Base-by-base conservation (phyloP, 1,139 yeast genomes). In the Zygosaccharomyces sapae region DNA sequence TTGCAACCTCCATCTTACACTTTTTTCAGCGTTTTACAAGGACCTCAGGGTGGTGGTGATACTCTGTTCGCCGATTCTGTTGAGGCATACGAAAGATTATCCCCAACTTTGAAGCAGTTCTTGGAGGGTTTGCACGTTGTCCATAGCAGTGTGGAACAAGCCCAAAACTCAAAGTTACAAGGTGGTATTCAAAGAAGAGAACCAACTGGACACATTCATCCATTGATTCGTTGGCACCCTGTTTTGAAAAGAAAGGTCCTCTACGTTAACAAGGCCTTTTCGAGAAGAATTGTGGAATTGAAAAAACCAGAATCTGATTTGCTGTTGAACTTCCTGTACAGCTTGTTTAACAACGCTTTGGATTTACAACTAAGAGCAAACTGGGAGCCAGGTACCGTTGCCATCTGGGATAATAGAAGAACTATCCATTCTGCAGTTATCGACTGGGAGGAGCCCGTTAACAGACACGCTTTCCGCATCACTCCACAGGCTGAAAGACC, bases 41-140 rank as follows among this genome's bases (percentile, higher is more conserved):
- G 81, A 33, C 85, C 89, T 35, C 76, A 74, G 44, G 64, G 77
- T n/a, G 90, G 90, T 47, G 89, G 89, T 51, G 90, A 84, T 62
- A 84, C 92, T 10, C 66, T 80, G 44, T 84, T 84, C 68, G 73
- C 80, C 7, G 83, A 80, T 53, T 74, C 80, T 25, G 74, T 77
- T 48, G 87, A 81, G 51, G 80, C 86, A n/a, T 84, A 81, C 63
- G 80, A 82, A 52, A 71, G 85, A 57, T 71, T 84, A 50, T 82
- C 89, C 1, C 86, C 86, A 12, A 71, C 70, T 8, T 72, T 83
- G 63, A 75, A 79, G 59, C 67, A 75, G 51, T 73, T 78, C 59
- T 66, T 83, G 50, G 77, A 76, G 46, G 78, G 79, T 3, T 72
- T 81, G 52, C 75, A 77, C 49, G 89, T 83, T 6, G 66, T 78